Conservation (phyloP, 2,329 filamentous ascomycete genomes). For the Myriosclerotinia duriaeana region DNA sequence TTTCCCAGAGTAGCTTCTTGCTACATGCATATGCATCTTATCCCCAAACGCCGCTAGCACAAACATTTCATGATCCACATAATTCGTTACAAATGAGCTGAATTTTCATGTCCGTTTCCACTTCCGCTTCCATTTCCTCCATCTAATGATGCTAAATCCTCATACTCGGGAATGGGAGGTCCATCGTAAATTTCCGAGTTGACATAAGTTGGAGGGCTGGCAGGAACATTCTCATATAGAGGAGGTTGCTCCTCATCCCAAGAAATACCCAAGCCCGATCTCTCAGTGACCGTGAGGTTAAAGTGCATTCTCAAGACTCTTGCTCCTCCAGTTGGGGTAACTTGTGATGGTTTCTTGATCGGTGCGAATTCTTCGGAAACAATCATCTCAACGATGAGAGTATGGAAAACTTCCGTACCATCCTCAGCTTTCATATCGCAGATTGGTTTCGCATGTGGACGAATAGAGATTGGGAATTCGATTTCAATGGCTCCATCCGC, state of each 20-base stretch:
- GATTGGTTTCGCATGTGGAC: slow-evolving; percentile 59
- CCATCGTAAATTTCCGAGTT: slow-evolving; percentile 32
- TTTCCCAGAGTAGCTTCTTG: background rate
- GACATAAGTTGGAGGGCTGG: slow-evolving; percentile 72
- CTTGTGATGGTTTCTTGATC: slow-evolving; percentile 63
- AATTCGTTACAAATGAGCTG: background rate
- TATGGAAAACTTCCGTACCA: slow-evolving; percentile 78
- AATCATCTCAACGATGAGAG: slow-evolving; percentile 87
- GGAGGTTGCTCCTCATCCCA: slow-evolving; percentile 97
- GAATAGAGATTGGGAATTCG: slow-evolving; percentile 68
- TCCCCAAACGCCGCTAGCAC: slow-evolving; percentile 8
- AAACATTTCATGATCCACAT: background rate
- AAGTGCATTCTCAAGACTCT: slow-evolving; percentile 93
- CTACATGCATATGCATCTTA: background rate
- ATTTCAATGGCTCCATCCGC: slow-evolving; percentile 75
- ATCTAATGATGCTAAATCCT: slow-evolving; percentile 35
- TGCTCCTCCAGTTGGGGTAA: slow-evolving; percentile 85
- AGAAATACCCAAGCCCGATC: slow-evolving; percentile 87
- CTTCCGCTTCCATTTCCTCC: background rate
- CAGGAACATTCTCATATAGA: slow-evolving; percentile 89
- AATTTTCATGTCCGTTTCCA: background rate
- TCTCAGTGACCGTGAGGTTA: slow-evolving; percentile 78
- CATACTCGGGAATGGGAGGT: slow-evolving; percentile 38
- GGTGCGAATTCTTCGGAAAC: slow-evolving; percentile 87
- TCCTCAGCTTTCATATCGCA: slow-evolving; percentile 75